These are phyloP conservation scores for Pythium plurisporium DNA, from an alignment of 352 stramenopile genomes.

Conservation along the genomic window DNA sequence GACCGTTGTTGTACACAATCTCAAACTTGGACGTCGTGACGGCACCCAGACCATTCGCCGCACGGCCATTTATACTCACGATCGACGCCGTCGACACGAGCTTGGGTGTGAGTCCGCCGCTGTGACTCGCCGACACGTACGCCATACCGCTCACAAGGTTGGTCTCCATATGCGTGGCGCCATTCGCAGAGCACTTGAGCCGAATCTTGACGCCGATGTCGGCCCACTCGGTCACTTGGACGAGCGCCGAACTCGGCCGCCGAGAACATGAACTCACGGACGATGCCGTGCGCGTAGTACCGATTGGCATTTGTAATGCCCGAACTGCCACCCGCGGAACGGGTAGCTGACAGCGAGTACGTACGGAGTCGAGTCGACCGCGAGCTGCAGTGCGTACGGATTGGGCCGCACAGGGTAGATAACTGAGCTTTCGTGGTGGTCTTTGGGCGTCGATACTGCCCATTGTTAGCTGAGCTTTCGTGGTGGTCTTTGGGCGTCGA, in stretches of 20 bases:
- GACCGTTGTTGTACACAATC: conserved; percentile 45
- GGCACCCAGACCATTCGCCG: conserved; percentile 12
- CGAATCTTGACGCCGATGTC: conserved; percentile 53
- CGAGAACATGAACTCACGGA: conserved; percentile 50
- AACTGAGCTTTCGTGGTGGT: conserved; percentile 37
- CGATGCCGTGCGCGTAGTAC: conserved; percentile 52
- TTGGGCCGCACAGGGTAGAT: conserved; percentile 63
- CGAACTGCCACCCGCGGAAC: conserved; percentile 40
- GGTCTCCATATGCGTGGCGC: conserved; percentile 33
- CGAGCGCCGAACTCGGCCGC: conserved; percentile 43
- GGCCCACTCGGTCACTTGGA: conserved; percentile 49
- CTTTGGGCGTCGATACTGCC: no score
- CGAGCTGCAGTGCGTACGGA: conserved; percentile 53
- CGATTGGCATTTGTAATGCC: conserved; percentile 46
- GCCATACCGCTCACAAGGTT: conserved; percentile 61
- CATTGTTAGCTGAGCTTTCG: no score
- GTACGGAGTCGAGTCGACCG: conserved; percentile 36
- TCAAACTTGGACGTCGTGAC: conserved; percentile 41
- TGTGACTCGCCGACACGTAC: conserved; percentile 48
- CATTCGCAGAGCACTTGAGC: conserved; percentile 23
- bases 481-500: no score
- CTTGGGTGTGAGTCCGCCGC: conserved; percentile 31
- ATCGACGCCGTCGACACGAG: conserved; percentile 39
- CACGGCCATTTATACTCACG: conserved; percentile 38
- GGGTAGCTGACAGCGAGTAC: conserved; percentile 54